phyloP scores from a whole-genome alignment of 1,139 yeast genomes.

The Candida anutae region DNA sequence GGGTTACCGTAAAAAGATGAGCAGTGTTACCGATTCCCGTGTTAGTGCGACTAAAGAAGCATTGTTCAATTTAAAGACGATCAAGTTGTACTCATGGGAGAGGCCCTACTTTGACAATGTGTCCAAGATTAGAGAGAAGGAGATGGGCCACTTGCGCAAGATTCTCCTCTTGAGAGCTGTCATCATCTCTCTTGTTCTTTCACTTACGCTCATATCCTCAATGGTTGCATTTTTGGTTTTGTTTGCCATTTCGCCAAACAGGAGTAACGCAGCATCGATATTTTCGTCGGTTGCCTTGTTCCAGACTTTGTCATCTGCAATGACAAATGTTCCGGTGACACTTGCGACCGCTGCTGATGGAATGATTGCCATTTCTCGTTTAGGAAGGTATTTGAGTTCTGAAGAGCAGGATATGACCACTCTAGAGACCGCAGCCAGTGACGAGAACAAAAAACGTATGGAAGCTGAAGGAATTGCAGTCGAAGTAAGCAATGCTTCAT shows the following conservation, averaged over 20 bases:
- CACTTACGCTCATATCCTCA: conserved; percentile 59
- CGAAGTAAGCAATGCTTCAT: conserved; percentile 42
- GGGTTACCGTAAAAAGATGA: conserved; percentile 27
- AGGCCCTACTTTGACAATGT: conserved; percentile 40
- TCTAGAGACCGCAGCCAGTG: conserved; percentile 7
- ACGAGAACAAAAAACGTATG: conserved; percentile 14
- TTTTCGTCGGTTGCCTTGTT: conserved; percentile 73
- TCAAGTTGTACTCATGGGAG: conserved; percentile 59
- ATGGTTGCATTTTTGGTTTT: conserved; percentile 64
- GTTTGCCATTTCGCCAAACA: conserved; percentile 38
- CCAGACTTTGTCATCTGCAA: conserved; percentile 41
- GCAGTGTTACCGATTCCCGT: conserved; percentile 24
- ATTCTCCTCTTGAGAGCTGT: conserved; percentile 51
- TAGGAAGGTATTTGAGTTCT: conserved; percentile 41
- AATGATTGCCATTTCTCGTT: conserved; percentile 49
- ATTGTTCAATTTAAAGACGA: conserved; percentile 26
- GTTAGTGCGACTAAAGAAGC: conserved; percentile 29
- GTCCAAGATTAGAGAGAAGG: conserved; percentile 34
- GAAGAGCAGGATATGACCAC: conserved; percentile 8
- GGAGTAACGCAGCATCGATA: conserved; percentile 53
- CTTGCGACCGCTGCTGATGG: conserved; percentile 62
- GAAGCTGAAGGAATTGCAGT: conserved; percentile 26
- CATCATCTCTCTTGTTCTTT: conserved; percentile 45
- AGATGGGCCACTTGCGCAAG: conserved; percentile 37
- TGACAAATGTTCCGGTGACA: conserved; percentile 60